Evolutionary conservation across 306 rosid genomes (phyloP).

Genomic region (Inga leiocalycina): DNA sequence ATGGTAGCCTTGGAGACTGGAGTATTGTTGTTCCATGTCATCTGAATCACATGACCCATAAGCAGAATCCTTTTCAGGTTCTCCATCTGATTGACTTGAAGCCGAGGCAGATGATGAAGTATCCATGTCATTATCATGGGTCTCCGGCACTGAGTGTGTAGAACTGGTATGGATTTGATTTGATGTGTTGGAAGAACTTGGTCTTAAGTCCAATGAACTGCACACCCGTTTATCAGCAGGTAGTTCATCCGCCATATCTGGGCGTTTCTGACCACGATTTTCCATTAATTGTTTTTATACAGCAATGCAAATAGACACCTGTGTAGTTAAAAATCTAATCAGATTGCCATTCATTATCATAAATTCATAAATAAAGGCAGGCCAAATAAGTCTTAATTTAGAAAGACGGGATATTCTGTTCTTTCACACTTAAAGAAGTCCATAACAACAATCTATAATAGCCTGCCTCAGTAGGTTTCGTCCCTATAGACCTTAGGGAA

Average conservation of each 20-base stretch:
- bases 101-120: constrained; percentile 91
- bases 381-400: constrained; percentile 8
- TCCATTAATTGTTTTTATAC: constrained; percentile 57
- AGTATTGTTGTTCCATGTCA: constrained; percentile 75
- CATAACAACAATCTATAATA: constrained; percentile 37
- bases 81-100: constrained; percentile 83
- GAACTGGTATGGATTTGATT: constrained; percentile 59
- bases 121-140: constrained; percentile 83
- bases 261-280: constrained; percentile 89
- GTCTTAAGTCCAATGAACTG: constrained; percentile 82
- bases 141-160: constrained; percentile 49
- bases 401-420: constrained; percentile 7
- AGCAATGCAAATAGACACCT: constrained; percentile 44
- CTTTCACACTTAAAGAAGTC: background rate
- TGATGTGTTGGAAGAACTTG: constrained; percentile 81
- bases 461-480: constrained; percentile 6
- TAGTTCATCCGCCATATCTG: constrained; percentile 76
- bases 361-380: constrained; percentile 17
- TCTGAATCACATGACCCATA: constrained; percentile 95
- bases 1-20: constrained; percentile 67
- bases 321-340: constrained; percentile 36
- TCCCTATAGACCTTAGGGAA: constrained; percentile 11
- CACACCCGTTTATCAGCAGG: constrained; percentile 94
- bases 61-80: constrained; percentile 80
- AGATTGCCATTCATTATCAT: constrained; percentile 30